Evolutionary conservation across 768 basidiomycete genomes (phyloP).

Genomic region (Gloeopeniophorella convolvens): DNA sequence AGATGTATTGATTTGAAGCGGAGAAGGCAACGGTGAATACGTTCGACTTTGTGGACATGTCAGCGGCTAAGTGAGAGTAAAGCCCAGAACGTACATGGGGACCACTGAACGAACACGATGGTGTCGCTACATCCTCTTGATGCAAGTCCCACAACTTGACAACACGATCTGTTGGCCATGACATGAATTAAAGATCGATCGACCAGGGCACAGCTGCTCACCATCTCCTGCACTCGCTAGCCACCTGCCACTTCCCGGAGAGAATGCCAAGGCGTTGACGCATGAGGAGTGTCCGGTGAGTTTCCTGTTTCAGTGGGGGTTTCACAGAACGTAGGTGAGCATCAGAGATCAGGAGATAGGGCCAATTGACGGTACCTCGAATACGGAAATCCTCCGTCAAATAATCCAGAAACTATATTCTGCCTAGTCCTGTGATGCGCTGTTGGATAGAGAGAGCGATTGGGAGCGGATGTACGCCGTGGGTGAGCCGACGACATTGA

Average conservation of each 20-base stretch:
- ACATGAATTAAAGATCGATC: not conserved
- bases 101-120: constrained; percentile 26
- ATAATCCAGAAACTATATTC: not conserved
- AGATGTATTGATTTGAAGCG: constrained; percentile 52
- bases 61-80: not conserved
- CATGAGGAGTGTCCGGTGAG: constrained; percentile 32
- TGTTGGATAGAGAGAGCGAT: not conserved
- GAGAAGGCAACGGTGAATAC: constrained; percentile 70
- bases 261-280: constrained; percentile 33
- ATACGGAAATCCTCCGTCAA: constrained; percentile 8
- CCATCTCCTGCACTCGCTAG: constrained; percentile 36
- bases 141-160: constrained; percentile 34
- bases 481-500: constrained; percentile 10
- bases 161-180: constrained; percentile 24
- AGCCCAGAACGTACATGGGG: constrained; percentile 23
- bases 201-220: constrained; percentile 10
- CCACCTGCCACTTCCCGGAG: constrained; percentile 31
- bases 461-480: not conserved
- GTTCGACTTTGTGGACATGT: constrained; percentile 45
- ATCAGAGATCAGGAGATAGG: not conserved
- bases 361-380: constrained; percentile 5
- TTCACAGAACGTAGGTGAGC: not conserved
- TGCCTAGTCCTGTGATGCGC: constrained; percentile 8
- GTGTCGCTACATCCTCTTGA: constrained; percentile 25
- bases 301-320: constrained; percentile 25